These are phyloP conservation scores for Dalechampia spathulata DNA, from an alignment of 441 rosid species.

Conservation along the genomic window DNA sequence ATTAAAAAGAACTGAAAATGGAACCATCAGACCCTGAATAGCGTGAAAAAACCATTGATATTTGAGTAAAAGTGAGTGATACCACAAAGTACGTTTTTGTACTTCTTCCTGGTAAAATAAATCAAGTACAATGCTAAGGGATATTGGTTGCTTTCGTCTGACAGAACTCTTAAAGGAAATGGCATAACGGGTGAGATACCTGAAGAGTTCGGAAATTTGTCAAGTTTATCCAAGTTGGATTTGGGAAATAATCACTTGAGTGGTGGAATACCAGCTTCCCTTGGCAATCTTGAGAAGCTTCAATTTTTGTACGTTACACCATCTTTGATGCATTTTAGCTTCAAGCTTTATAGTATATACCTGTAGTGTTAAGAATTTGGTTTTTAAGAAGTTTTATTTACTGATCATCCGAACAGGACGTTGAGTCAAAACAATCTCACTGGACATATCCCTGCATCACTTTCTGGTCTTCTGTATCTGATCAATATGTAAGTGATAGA, in stretches of 20 bases:
- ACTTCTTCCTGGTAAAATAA: no score
- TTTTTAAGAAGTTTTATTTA: conserved; percentile 2
- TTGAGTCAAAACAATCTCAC: conserved; percentile 75
- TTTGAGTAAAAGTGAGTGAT: no score
- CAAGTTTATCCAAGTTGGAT: conserved; percentile 77
- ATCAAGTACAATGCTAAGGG: background rate
- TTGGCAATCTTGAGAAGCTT: conserved; percentile 76
- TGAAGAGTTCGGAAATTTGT: conserved; percentile 68
- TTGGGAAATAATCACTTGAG: conserved; percentile 68
- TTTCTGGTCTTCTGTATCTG: conserved; percentile 49
- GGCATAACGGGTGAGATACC: conserved; percentile 85
- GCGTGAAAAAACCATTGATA: no score
- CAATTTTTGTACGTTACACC: conserved; percentile 74
- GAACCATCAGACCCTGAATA: no score
- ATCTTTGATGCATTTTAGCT: conserved; percentile 9
- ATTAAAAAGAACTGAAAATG: no score
- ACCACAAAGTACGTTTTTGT: no score
- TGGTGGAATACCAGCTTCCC: conserved; percentile 73
- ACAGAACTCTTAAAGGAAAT: conserved; percentile 81
- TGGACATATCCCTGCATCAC: conserved; percentile 71
- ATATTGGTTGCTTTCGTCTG: conserved; percentile 12
- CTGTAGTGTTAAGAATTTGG: background rate
- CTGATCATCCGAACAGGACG: conserved; percentile 40
- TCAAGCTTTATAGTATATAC: conserved; percentile 7
- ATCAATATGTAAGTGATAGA: conserved; percentile 65